Percentiles rank a stretch among this genome's conserved stretches.
phyloP scores from a whole-genome alignment of 2,329 filamentous ascomycete genomes.

The Exophiala bonariae region DNA sequence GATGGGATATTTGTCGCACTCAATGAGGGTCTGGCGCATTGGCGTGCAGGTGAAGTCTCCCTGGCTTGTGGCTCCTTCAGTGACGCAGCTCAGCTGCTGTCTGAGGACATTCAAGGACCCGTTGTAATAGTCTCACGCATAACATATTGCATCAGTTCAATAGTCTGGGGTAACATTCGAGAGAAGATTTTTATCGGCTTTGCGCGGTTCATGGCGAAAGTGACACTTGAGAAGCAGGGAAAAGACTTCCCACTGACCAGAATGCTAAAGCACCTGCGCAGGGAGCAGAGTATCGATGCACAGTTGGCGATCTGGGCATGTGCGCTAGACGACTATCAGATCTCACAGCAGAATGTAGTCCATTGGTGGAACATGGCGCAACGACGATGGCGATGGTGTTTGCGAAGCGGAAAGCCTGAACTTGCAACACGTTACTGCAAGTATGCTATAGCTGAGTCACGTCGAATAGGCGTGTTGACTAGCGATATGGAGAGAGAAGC shows the following conservation, averaged over 20 bases:
- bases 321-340: constrained; percentile 3
- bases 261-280: neutral
- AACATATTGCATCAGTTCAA: neutral
- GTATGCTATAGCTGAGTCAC: neutral
- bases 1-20: neutral
- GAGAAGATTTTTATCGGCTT: neutral
- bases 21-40: neutral
- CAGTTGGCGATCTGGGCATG: constrained; percentile 7
- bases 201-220: constrained; percentile 1
- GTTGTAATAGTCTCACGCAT: neutral
- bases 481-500: neutral
- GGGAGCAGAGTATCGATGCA: neutral
- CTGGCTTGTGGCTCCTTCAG: neutral
- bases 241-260: neutral
- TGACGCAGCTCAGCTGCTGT: neutral
- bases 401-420: neutral
- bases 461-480: neutral
- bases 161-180: neutral
- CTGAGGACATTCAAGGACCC: neutral
- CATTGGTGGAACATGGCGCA: constrained; percentile 5
- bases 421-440: neutral
- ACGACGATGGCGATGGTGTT: constrained; percentile 1
- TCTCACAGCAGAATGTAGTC: neutral
- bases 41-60: neutral
- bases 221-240: neutral